phyloP scores from a whole-genome alignment of 345 rosid genomes.

The Brassica nigra region DNA sequence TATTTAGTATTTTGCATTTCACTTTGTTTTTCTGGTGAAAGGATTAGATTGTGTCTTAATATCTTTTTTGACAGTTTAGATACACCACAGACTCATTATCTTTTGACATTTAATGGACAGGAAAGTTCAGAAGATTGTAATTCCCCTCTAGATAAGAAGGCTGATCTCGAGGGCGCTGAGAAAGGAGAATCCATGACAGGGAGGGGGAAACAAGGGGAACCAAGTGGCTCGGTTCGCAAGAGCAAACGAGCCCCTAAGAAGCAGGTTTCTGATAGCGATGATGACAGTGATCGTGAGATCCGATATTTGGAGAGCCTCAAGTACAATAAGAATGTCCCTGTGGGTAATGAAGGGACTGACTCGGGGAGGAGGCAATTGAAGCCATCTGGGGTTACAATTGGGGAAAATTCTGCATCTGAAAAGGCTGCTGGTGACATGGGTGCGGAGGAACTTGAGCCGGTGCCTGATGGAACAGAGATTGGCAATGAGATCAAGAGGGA shows the following conservation, averaged over 20 bases:
- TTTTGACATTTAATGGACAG: conserved; percentile 47
- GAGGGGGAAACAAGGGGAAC: conserved; percentile 63
- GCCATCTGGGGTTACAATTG: conserved; percentile 46
- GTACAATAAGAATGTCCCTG: conserved; percentile 35
- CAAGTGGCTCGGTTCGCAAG: conserved; percentile 63
- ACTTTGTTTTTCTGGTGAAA: conserved; percentile 1
- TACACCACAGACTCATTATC: conserved; percentile 28
- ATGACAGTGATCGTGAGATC: conserved; percentile 81
- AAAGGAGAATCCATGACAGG: conserved; percentile 59
- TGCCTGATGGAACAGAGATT: conserved; percentile 57
- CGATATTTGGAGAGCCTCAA: conserved; percentile 79
- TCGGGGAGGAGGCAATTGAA: conserved; percentile 60
- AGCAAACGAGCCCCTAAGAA: conserved; percentile 79
- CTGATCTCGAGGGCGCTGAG: conserved; percentile 62
- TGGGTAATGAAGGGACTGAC: conserved; percentile 58
- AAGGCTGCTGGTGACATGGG: conserved; percentile 53
- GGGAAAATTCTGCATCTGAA: conserved; percentile 57
- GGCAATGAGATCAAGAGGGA: conserved; percentile 65
- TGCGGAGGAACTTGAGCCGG: conserved; percentile 57
- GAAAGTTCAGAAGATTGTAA: conserved; percentile 53
- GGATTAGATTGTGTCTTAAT: conserved; percentile 27
- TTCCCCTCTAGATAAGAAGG: conserved; percentile 55
- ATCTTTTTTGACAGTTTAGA: conserved; percentile 30
- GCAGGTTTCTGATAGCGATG: conserved; percentile 61
- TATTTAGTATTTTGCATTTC: conserved; percentile 4